Evolutionary conservation across 1,284 basidiomycete species (phyloP), one percentile per base, ranked within the genome.

Genomic region (Porogramme epimiltina): DNA sequence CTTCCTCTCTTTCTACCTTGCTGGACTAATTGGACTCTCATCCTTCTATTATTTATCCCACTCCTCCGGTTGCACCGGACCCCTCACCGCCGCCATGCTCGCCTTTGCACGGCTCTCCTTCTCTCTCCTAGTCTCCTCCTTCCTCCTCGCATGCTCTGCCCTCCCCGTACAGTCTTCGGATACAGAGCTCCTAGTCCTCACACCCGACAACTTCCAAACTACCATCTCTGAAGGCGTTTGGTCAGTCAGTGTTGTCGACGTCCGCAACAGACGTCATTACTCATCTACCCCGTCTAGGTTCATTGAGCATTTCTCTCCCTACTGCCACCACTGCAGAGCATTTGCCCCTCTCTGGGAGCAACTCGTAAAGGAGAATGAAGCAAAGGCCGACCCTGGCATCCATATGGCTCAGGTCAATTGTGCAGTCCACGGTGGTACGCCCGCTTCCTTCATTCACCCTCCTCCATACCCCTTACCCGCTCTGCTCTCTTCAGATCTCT

Each of bases 321-420:
- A 84, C 59, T 95, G 92, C 65, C 66, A 68, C n/a, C 91, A 94
- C 65, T 95, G 93, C 70, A 78, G 76, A 37, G 61, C 70, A 0
- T 93, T 95, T 60, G 82, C 85, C 9, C 92, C 95, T 0, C 93
- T 87, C 28, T 99, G 95, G 94, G 76, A 82, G 33, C 72, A 85
- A 44, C 75, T 98, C 3, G 81, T 81, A 1, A 68, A 73, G 24
- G 79, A 87, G 33, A 83, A 82, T 50, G 76, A 82, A 53, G 67
- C 70, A 39, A 74, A 80, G 34, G 70, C 78, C 36, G 69, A 80
- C 62, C 78, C 86, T 0, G 76, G 77, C 9, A 83, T 96, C 11
- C 79, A 82, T 49, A 78, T 95, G 52, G 93, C 89, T 0, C 93
- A 94, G 66, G 87, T 97, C 39, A 87, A 96, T 69, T 97, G 95